These are phyloP conservation scores for Cunninghamia lanceolata DNA, from an alignment of 75 land plant genomes.

Conservation along the genomic window DNA sequence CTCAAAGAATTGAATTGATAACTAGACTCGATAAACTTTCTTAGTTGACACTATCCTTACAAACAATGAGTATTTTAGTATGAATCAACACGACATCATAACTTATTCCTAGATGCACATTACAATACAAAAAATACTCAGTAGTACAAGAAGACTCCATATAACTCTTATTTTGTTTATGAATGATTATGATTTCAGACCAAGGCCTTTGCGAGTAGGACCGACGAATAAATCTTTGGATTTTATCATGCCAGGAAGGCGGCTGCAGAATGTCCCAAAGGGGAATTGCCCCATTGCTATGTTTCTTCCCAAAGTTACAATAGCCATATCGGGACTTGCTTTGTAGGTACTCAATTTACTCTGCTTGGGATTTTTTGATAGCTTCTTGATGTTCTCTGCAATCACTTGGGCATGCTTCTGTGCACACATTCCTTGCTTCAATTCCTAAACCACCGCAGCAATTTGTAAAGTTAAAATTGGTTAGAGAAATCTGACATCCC, in stretches of 20 bases:
- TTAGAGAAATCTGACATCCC: too few species aligned
- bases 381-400: slow-evolving; percentile 55
- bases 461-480: too few species aligned
- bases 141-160: too few species aligned
- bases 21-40: too few species aligned
- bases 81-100: too few species aligned
- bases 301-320: slow-evolving; percentile 70
- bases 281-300: slow-evolving; percentile 64
- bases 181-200: slow-evolving; percentile 24
- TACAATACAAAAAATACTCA: too few species aligned
- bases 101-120: too few species aligned
- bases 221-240: slow-evolving; percentile 72
- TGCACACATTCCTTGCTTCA: slow-evolving; percentile 78
- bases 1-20: too few species aligned
- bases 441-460: slow-evolving; percentile 44
- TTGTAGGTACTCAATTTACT: slow-evolving; percentile 43
- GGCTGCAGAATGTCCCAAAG: slow-evolving; percentile 45
- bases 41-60: too few species aligned
- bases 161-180: too few species aligned
- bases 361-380: slow-evolving; percentile 35
- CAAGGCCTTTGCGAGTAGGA: slow-evolving; percentile 53
- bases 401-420: slow-evolving; percentile 53
- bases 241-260: slow-evolving; percentile 72
- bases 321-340: slow-evolving; percentile 38
- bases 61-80: too few species aligned